Evolutionary conservation across 768 basidiomycete genomes (phyloP), one percentile per base, ranked within the genome.

Genomic region (Agaricus sinodeliciosus): DNA sequence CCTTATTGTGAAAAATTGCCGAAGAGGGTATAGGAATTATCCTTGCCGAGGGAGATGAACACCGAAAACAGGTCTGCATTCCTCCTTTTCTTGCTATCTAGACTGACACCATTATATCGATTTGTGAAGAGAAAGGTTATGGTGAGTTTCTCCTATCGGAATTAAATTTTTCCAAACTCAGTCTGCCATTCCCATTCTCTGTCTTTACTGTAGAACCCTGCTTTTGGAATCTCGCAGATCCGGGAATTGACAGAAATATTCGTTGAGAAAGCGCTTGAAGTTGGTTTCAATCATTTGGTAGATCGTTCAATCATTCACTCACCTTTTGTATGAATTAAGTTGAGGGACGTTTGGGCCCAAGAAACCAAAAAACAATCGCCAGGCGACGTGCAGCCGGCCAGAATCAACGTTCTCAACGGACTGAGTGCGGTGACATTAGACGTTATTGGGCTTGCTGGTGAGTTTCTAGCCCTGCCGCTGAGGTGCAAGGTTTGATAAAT

Each of bases 201-300:
- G n/a, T n/a, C n/a, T n/a, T n/a, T n/a, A n/a, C n/a, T n/a, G n/a
- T 22, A 78, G 84, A 86, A 85, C 56, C 84, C 84, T 11, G 83
- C 83, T 0, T 87, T 87, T 57, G 81, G 84, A 1, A 71, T 73
- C 2, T 65, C 73, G 0, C 82, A 85, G 58, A 73, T 85, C 39
- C 70, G 82, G 2, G 78, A 77, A 40, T 60, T 85, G 12, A 81
- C 80, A 0, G 71, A 71, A 12, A 77, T 80, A 11, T 84, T 86
- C 55, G 57, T 81, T 4, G 72, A 75, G 2, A 85, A 84, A 61
- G 67, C 84, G 0, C 57, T 74, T 0, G 65, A 77, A 63, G 82
- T 80, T 59, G n/a, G n/a, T n/a, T n/a, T n/a, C 34, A n/a, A 12
- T 39, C 3, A 0, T 5, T 12, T 11, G 19, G 22, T 9, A 13